Base-by-base conservation (phyloP, 1,284 basidiomycete genomes). In the Papiliotrema nemorosa region DNA sequence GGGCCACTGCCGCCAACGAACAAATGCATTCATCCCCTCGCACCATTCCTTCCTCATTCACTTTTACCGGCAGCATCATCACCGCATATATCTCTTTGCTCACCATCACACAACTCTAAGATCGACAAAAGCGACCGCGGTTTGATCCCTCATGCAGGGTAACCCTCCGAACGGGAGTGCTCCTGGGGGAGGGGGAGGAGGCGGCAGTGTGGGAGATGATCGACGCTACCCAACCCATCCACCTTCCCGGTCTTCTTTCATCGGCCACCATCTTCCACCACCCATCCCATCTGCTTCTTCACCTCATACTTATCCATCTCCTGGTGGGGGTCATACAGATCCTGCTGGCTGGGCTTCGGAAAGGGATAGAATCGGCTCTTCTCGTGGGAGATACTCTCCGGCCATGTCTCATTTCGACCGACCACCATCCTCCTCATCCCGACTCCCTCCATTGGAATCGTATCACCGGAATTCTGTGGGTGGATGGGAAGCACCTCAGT, bases 181-280 rank as follows among this genome's bases (percentile, higher is more conserved):
- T n/a, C n/a, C n/a, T n/a, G n/a, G n/a, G n/a, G n/a, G n/a, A n/a
- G n/a, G n/a, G n/a, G n/a, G n/a, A n/a, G n/a, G n/a, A n/a, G n/a
- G n/a, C n/a, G n/a, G n/a, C 31, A 16, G 31, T 33, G 10, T 33
- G 10, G 9, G 10, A 33, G 31, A 33, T 33, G 31, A 33, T 33
- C 31, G 31, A 33, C 31, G 31, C 31, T 33, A 33, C 31, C 31
- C 31, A 33, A n/a, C n/a, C 44, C 29, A 20, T 20, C 35, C 35
- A 36, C 35, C 35, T 5, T 36, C 35, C 4, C 38, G 38, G 20
- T 47, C 45, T 7, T 36, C 24, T 13, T 35, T 45, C 41, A 27
- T 31, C n/a, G n/a, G n/a, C 25, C 41, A 43, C 34, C 47, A 40
- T 29, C 47, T 48, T 7, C 47, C 47, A 40, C 47, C 47, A 7